Evolutionary conservation across 73 alveolate species (phyloP), one percentile per base, ranked within the genome.

Genomic region (Blepharisma japonicum): DNA sequence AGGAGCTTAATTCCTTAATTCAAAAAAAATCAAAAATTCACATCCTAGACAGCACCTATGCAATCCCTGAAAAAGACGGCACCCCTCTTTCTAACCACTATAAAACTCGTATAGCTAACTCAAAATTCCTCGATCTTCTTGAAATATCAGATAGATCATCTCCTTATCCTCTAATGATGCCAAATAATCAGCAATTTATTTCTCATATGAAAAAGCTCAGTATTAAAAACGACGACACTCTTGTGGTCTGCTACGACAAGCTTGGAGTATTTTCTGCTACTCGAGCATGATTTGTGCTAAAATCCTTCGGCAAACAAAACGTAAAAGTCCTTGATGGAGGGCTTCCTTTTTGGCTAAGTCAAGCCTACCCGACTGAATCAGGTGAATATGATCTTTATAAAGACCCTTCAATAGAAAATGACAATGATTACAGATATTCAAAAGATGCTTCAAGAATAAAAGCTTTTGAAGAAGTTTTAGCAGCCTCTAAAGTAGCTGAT

Each of bases 71-170:
- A 32, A 32, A 32, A 32, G 67, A 53, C 23, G 23, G n/a, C 67
- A 14, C 67, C n/a, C 67, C 67, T 53, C 67, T 53, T 53, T 11
- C n/a, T 14, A 53, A 53, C 67, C 67, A 53, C 23, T 53, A 14
- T 4, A 53, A 53, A 20, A 11, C n/a, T 4, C 67, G 67, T 53
- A 53, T 53, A 1, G 4, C n/a, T 2, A 14, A 3, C n/a, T 53
- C 67, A 53, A 53, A 53, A 53, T 53, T 53, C 23, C 23, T 53
- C n/a, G 67, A 53, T 20, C n/a, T 53, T 11, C n/a, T 14, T 11
- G 67, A 53, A 20, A 53, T 53, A 14, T 53, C 67, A 14, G 67
- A 53, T 4, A 11, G 23, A 53, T 14, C 67, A 11, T 53, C 67
- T 14, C 27, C 27, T 20, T 53, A 14, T 14, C n/a, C 67, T 14